Base-by-base conservation (phyloP, 2,329 filamentous ascomycete genomes). In the Colletotrichum simmondsii region DNA sequence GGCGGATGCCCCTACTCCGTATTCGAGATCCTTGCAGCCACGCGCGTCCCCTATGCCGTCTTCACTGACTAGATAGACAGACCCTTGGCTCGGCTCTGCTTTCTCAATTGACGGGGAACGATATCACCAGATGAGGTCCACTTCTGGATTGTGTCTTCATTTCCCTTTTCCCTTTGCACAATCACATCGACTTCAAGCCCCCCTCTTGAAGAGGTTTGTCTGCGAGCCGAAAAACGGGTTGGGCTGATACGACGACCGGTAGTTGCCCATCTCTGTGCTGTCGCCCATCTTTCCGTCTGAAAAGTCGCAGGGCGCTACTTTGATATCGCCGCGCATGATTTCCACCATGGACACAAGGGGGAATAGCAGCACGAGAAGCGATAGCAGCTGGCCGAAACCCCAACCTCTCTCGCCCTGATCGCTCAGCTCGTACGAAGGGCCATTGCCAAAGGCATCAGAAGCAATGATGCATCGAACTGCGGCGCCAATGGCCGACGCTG, bases 381-480 rank as follows among this genome's bases (percentile, higher is more conserved):
- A 88, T 32, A 93, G 81, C 68, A 92, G 80, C 80, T 92, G 90
- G 0, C 91, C 91, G 76, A 92, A 93, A 75, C 87, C 89, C 90
- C 90, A 92, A 12, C 83, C 81, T 72, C 83, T 87, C 81, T 92
- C 91, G 26, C 85, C 86, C 0, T 80, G 70, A 68, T 91, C 90
- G 6, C 79, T 78, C 2, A 92, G 82, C 26, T 78, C 75, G 3
- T 92, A 83, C 0, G 86, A 84, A 0, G 89, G 88, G 2, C 74
- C 74, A 2, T 70, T 79, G 1, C 89, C 88, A 78, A 93, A 92
- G 2, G 91, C 91, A 77, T 92, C 89, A 0, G 88, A 89, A 5
- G 90, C 82, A 32, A 90, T 76, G 22, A 90, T 83, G 2, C 92
- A 86, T 22, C 91, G 85, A 6, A 88, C 82, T 0, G 89, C 87